Evolutionary conservation across 2,329 filamentous ascomycete genomes (phyloP), one percentile per base, ranked within the genome.

Genomic region (Fusarium udum): DNA sequence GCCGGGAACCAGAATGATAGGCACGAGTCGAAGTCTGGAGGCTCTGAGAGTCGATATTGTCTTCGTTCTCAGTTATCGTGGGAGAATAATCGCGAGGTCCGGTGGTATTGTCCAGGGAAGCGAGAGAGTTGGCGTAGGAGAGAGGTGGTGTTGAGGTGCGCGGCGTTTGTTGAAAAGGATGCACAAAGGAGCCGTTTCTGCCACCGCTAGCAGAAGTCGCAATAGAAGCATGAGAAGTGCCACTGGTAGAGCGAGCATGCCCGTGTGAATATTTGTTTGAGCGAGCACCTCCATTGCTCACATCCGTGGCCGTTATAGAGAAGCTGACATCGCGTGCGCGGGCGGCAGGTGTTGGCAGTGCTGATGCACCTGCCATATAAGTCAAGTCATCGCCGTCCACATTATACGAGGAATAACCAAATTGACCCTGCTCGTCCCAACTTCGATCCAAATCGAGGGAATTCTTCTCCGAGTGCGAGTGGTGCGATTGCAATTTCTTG

Each of bases 121-220:
- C 84, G 48, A 87, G 80, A 13, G 88, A 89, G 78, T 88, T 88
- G 72, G 88, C 85, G 78, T 90, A 90, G 31, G 88, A 87, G 68
- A 90, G 77, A 14, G 89, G 88, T 57, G 89, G 88, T 67, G 89
- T 90, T 51, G 88, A 87, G 3, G 88, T 88, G 45, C 88, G 86
- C 37, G 90, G 90, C 14, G 85, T 90, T 81, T 91, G 90, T 78
- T 91, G 89, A 73, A 91, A 91, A 32, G 90, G 90, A 77, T 92
- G 90, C 26, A 91, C 85, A 77, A 92, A 91, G 37, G 84, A 81
- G 64, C 84, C 84, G 64, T 82, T 83, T 64, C 87, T 84, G 60
- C 82, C 85, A 73, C 87, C 85, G 75, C 88, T 90, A 69, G 83
- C 86, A 56, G 85, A 86, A 32, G 88, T 89, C 13, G 87, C 85